A percentile compares a stretch with the other conserved stretches of the same genome.
phyloP scores from a whole-genome alignment of 2,329 filamentous ascomycete genomes.

The Aspergillus novofumigatus region DNA sequence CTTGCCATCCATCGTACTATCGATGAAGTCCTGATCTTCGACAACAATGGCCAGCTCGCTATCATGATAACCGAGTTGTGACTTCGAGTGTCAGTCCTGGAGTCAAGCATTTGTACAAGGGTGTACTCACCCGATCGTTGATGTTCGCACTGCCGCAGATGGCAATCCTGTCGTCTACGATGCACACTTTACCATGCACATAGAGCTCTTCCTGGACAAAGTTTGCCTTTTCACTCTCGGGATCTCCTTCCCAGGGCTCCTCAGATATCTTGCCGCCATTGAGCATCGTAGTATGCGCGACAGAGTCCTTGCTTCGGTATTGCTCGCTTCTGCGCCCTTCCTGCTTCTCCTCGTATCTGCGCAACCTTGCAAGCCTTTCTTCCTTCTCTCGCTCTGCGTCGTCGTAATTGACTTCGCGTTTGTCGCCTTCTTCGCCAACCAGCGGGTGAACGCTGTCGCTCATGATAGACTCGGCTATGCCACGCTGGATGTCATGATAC shows the following conservation, averaged over 20 bases:
- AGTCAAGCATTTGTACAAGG: not conserved
- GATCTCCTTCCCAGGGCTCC: slow-evolving; percentile 71
- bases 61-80: slow-evolving; percentile 78
- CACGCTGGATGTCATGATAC: slow-evolving; percentile 82
- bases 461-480: slow-evolving; percentile 87
- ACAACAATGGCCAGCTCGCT: slow-evolving; percentile 88
- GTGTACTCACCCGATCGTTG: slow-evolving; percentile 53
- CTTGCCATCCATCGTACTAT: slow-evolving; percentile 68
- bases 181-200: slow-evolving; percentile 81
- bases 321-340: slow-evolving; percentile 16
- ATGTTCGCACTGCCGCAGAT: slow-evolving; percentile 75
- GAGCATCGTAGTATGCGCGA: slow-evolving; percentile 80
- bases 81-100: slow-evolving; percentile 35
- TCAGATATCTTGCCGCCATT: slow-evolving; percentile 59
- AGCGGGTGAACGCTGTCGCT: slow-evolving; percentile 60
- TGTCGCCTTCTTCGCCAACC: slow-evolving; percentile 43
- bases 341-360: slow-evolving; percentile 17
- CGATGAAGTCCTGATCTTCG: slow-evolving; percentile 68
- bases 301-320: slow-evolving; percentile 47
- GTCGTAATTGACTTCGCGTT: slow-evolving; percentile 37
- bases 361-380: slow-evolving; percentile 39
- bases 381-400: slow-evolving; percentile 37
- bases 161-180: slow-evolving; percentile 75
- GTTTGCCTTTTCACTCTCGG: slow-evolving; percentile 74
- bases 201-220: slow-evolving; percentile 97